Conservation (phyloP, 139 green algal genomes). For the Raphidocelis subcapitata region DNA sequence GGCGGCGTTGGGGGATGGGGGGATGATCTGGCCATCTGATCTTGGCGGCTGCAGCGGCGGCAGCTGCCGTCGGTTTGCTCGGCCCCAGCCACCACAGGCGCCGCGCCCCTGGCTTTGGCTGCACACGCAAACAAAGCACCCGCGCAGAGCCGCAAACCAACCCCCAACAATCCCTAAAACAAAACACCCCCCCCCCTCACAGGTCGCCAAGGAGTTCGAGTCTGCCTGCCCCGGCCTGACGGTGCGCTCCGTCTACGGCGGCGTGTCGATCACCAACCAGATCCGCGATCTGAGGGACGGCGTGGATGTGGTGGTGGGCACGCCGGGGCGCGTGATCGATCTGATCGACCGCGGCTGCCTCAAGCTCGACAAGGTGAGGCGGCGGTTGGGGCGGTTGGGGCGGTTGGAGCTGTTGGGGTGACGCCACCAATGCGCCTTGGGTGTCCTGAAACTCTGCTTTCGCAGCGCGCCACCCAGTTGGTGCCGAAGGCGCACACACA, state of each 20-base stretch:
- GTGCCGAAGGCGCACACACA: neutral
- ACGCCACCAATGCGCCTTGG: too few species aligned
- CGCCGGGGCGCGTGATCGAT: slow-evolving; percentile 95
- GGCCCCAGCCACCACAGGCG: too few species aligned
- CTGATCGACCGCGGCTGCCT: slow-evolving; percentile 85
- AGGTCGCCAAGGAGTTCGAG: slow-evolving; percentile 93
- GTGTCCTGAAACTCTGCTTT: neutral
- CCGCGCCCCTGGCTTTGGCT: neutral
- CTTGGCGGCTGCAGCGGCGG: too few species aligned
- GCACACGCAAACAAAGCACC: too few species aligned
- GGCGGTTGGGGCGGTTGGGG: too few species aligned
- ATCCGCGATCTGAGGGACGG: slow-evolving; percentile 71
- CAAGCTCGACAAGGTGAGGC: slow-evolving; percentile 59
- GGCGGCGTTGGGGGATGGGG: too few species aligned
- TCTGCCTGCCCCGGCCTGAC: slow-evolving; percentile 59
- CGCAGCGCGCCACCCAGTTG: neutral
- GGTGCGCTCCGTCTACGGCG: slow-evolving; percentile 88
- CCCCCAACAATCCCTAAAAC: neutral
- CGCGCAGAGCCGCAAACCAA: neutral
- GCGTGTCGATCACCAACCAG: slow-evolving; percentile 68
- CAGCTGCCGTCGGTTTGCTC: too few species aligned
- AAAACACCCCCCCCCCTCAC: neutral
- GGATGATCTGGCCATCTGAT: neutral
- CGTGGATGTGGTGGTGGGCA: slow-evolving; percentile 95
- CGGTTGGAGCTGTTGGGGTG: neutral